Conservation (phyloP, 805 yeast species). For the Groenewaldozyma salmanticensis region DNA sequence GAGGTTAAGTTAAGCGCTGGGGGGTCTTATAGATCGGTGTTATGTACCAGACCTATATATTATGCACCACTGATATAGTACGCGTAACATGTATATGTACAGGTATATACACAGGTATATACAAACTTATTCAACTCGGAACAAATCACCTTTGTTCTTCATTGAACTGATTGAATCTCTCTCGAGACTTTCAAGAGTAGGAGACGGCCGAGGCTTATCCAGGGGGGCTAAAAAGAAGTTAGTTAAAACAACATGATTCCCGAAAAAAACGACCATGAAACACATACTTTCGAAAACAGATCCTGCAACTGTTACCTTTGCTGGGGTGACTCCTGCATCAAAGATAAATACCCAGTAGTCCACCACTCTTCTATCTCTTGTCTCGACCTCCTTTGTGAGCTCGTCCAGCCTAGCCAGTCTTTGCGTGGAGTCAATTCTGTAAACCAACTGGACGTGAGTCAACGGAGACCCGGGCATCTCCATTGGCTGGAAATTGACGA, state of each 20-base stretch:
- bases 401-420: constrained; percentile 41
- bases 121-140: too few relatives aligned
- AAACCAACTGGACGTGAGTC: constrained; percentile 49
- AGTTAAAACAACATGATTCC: background rate
- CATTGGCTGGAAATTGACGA: constrained; percentile 59
- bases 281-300: constrained; percentile 50
- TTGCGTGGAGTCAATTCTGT: constrained; percentile 55
- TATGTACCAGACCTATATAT: too few relatives aligned
- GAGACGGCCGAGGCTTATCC: constrained; percentile 25
- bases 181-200: constrained; percentile 20
- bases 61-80: too few relatives aligned
- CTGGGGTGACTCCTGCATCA: constrained; percentile 43
- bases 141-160: constrained; percentile 30
- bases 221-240: constrained; percentile 18
- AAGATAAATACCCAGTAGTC: constrained; percentile 56
- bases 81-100: too few relatives aligned
- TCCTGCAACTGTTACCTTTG: constrained; percentile 52
- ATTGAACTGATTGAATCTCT: constrained; percentile 22
- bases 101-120: too few relatives aligned
- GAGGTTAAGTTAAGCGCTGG: too few relatives aligned
- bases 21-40: too few relatives aligned
- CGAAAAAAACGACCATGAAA: background rate
- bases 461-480: constrained; percentile 48
- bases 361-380: constrained; percentile 42
- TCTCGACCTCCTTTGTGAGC: constrained; percentile 36